These are phyloP conservation scores for Dipteronia dyeriana DNA, from an alignment of 345 rosid genomes.

Conservation along the genomic window DNA sequence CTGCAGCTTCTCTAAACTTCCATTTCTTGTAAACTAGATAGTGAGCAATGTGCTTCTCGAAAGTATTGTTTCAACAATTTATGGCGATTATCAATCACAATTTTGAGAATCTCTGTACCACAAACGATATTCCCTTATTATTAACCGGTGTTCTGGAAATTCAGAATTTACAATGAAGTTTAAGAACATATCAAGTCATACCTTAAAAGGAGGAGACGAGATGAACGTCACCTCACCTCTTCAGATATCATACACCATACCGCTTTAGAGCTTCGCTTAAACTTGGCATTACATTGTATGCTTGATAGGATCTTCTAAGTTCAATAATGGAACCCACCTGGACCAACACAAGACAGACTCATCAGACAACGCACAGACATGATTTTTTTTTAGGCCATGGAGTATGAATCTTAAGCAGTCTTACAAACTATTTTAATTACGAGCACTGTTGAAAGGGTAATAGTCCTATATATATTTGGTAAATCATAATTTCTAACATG, in stretches of 20 bases:
- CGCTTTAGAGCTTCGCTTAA: conserved; percentile 86
- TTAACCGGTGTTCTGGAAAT: background rate
- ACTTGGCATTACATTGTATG: conserved; percentile 95
- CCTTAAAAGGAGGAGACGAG: conserved; percentile 10
- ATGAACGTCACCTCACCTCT: conserved; percentile 3
- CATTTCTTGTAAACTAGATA: background rate
- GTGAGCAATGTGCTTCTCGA: background rate
- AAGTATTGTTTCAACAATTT: background rate
- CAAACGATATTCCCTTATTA: background rate
- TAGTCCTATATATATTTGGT: background rate
- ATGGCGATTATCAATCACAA: background rate
- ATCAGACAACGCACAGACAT: conserved; percentile 8
- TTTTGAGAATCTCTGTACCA: background rate
- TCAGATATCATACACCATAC: conserved; percentile 59
- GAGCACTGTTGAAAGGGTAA: background rate
- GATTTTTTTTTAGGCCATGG: background rate
- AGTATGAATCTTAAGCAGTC: background rate
- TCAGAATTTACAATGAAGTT: conserved; percentile 4
- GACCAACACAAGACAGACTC: conserved; percentile 6
- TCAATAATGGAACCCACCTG: conserved; percentile 98
- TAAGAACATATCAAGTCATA: background rate
- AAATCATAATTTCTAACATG: background rate
- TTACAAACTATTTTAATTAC: background rate
- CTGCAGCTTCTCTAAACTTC: conserved; percentile 15
- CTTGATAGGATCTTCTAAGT: conserved; percentile 94